These are phyloP conservation scores for Nephelium lappaceum DNA, from an alignment of 345 rosid genomes.

Conservation along the genomic window DNA sequence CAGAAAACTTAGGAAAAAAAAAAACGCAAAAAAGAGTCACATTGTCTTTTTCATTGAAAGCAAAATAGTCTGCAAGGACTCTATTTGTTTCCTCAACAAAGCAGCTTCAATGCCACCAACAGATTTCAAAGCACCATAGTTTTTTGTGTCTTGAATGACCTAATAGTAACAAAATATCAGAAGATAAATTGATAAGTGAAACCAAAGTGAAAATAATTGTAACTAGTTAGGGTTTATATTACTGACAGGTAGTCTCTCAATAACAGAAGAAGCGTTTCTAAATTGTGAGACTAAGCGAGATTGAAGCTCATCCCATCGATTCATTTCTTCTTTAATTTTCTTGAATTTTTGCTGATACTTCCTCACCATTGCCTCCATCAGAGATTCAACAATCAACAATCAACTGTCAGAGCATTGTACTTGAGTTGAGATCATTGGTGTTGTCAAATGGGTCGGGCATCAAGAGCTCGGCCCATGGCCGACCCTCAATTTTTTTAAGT, in stretches of 20 bases:
- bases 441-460: too few relatives aligned
- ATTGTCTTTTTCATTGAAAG: conserved; percentile 57
- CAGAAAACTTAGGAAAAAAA: neutral
- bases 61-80: conserved; percentile 57
- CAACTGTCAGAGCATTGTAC: too few relatives aligned
- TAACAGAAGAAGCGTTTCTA: conserved; percentile 66
- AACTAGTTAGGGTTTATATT: neutral
- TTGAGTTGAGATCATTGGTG: too few relatives aligned
- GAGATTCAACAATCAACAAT: too few relatives aligned
- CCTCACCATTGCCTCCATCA: conserved; percentile 68
- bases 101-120: conserved; percentile 58
- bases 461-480: too few relatives aligned
- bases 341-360: conserved; percentile 71
- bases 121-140: conserved; percentile 55
- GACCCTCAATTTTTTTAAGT: too few relatives aligned
- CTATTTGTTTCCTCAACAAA: conserved; percentile 68
- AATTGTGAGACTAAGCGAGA: conserved; percentile 60
- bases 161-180: conserved; percentile 11
- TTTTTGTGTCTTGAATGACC: conserved; percentile 55
- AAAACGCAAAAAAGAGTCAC: conserved; percentile 33
- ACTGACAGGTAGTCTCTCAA: conserved; percentile 64
- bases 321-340: conserved; percentile 63
- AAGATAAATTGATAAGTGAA: neutral
- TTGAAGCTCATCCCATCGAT: conserved; percentile 71
- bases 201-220: neutral